phyloP scores from a whole-genome alignment of 331 rosid genomes.

The Acacia concinna region DNA sequence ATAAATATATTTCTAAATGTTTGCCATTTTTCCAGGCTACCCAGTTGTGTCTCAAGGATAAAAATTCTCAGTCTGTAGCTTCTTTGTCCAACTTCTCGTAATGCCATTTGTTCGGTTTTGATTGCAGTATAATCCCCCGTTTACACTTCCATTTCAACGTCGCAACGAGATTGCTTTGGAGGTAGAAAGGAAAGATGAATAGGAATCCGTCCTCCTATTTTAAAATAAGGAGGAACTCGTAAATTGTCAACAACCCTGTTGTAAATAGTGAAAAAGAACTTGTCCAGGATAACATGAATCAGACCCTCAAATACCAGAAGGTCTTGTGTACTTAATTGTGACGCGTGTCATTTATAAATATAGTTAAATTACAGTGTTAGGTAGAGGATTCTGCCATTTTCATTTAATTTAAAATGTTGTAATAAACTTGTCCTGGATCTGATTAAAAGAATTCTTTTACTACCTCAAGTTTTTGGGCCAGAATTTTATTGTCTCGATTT shows the following conservation, averaged over 20 bases:
- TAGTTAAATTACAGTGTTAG: not conserved
- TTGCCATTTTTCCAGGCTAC: not conserved
- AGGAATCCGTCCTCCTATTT: slow-evolving; percentile 25
- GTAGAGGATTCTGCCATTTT: not conserved
- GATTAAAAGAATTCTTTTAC: not conserved
- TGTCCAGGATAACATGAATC: slow-evolving; percentile 28
- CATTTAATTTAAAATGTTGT: not conserved
- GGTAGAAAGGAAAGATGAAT: slow-evolving; percentile 65
- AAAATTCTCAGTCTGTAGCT: slow-evolving; percentile 9
- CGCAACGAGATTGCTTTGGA: slow-evolving; percentile 92
- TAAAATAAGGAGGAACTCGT: slow-evolving; percentile 27
- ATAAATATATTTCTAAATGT: not conserved
- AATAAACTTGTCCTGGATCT: not conserved
- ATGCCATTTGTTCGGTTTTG: slow-evolving; percentile 28
- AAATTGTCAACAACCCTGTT: slow-evolving; percentile 23
- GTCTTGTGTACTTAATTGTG: slow-evolving; percentile 12
- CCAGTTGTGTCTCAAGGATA: not conserved
- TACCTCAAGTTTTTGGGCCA: not conserved
- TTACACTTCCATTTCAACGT: slow-evolving; percentile 94
- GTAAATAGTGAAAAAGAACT: slow-evolving; percentile 17
- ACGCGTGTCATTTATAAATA: slow-evolving; percentile 26
- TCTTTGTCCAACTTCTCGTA: slow-evolving; percentile 6
- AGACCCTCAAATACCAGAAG: slow-evolving; percentile 26
- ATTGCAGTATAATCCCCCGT: slow-evolving; percentile 95
- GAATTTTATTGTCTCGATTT: too few relatives aligned